Conservation (phyloP, 176 grass and related monocot genomes). For the Tuctoria greenei region DNA sequence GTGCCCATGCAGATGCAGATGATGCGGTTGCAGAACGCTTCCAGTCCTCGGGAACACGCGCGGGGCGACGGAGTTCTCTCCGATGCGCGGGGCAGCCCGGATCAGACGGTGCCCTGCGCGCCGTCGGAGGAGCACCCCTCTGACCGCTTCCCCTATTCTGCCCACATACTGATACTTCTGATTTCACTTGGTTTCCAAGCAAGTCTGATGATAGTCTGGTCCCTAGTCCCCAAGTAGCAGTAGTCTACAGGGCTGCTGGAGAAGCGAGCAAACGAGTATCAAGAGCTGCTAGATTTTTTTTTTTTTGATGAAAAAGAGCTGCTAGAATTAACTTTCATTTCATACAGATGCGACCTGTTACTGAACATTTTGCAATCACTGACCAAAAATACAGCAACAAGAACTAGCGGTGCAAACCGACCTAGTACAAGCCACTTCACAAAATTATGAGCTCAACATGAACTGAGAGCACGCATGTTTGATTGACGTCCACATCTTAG, state of each 20-base stretch:
- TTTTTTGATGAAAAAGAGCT: no score
- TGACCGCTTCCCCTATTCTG: background rate
- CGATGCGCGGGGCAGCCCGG: background rate
- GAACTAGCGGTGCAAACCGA: no score
- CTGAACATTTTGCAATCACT: no score
- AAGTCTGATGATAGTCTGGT: background rate
- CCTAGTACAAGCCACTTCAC: no score
- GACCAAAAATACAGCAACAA: no score
- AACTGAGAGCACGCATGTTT: no score
- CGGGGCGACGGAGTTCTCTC: background rate
- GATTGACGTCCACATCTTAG: no score
- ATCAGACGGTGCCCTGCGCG: conserved; percentile 42
- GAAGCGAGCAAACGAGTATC: background rate
- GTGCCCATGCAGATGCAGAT: background rate
- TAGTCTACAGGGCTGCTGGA: background rate
- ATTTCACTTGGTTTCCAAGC: background rate
- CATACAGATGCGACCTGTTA: no score
- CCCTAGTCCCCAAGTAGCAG: background rate
- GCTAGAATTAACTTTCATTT: no score
- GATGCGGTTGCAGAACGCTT: conserved; percentile 44
- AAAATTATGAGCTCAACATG: no score
- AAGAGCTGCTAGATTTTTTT: no score
- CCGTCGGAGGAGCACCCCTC: conserved; percentile 44
- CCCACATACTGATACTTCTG: background rate
- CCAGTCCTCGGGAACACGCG: conserved; percentile 39